Evolutionary conservation across 345 rosid genomes (phyloP), one percentile per base, ranked within the genome.

Genomic region (Clausena lansium): DNA sequence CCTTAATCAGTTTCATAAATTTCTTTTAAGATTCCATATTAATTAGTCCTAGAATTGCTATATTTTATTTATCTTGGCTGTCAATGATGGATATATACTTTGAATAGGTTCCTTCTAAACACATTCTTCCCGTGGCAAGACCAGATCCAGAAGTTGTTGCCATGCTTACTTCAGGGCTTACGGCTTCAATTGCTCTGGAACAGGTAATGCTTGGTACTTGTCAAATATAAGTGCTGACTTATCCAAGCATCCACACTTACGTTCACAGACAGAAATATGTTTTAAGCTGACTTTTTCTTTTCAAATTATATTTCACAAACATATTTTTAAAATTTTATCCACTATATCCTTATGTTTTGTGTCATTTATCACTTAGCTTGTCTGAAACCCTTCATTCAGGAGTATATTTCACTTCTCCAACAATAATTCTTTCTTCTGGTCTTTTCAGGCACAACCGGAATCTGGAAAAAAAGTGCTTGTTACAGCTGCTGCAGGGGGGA

Each of bases 401-500:
- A 25, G 5, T 73, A 33, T 22, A 17, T 67, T 66, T 41, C 52
- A 64, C 67, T 38, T 79, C 72, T 58, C 74, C 79, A 70, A 81
- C 57, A 35, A 24, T 32, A 20, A 67, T 50, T 70, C 78, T 57
- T 35, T 76, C n/a, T 24, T 67, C 19, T 77, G 80, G 75, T 79
- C 79, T 36, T 75, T 71, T 64, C 80, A 95, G 99, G 91, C 89
- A 74, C 95, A 94, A 67, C 96, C 92, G 93, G 88, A 82, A 83
- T 91, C 98, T 57, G 93, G 93, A 67, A 83, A 92, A 86, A 79
- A 78, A 33, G 96, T 95, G 65, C 94, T 95, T 77, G 98, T 95
- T 75, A 95, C 99, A 80, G 99, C 99, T 76, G 99, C 97, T 80
- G 98, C 97, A 7, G 98, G 99, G 82, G 99, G 99, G 54, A 95